Evolutionary conservation across 768 basidiomycete genomes (phyloP).

Genomic region (Russula abietina): DNA sequence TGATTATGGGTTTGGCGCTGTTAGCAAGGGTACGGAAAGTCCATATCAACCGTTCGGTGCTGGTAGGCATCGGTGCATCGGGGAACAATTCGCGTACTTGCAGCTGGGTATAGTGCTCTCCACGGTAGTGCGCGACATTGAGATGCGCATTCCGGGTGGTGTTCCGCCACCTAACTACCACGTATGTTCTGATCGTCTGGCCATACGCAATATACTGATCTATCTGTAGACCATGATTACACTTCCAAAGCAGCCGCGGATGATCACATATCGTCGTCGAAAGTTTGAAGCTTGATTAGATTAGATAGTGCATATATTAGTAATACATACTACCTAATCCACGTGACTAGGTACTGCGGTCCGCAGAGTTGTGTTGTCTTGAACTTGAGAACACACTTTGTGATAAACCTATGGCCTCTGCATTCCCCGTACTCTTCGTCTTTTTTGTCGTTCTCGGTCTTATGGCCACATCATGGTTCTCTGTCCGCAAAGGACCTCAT

Average conservation of each 20-base stretch:
- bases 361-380: neutral
- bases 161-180: constrained; percentile 88
- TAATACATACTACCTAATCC: neutral
- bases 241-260: constrained; percentile 68
- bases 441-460: constrained; percentile 59
- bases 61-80: constrained; percentile 91
- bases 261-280: constrained; percentile 62
- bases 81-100: constrained; percentile 95
- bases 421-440: constrained; percentile 62
- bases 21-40: constrained; percentile 93
- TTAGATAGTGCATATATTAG: constrained; percentile 27
- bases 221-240: constrained; percentile 82
- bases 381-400: neutral
- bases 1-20: constrained; percentile 93
- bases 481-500: constrained; percentile 79
- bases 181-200: constrained; percentile 42
- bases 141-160: constrained; percentile 57
- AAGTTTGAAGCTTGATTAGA: constrained; percentile 35
- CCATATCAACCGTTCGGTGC: constrained; percentile 98
- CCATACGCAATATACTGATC: neutral
- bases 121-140: constrained; percentile 69
- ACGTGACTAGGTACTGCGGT: neutral
- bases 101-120: constrained; percentile 83
- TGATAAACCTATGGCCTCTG: constrained; percentile 50
- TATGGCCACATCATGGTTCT: constrained; percentile 58